Conservation (phyloP, 768 basidiomycete species). For the Tylopilus sp. region DNA sequence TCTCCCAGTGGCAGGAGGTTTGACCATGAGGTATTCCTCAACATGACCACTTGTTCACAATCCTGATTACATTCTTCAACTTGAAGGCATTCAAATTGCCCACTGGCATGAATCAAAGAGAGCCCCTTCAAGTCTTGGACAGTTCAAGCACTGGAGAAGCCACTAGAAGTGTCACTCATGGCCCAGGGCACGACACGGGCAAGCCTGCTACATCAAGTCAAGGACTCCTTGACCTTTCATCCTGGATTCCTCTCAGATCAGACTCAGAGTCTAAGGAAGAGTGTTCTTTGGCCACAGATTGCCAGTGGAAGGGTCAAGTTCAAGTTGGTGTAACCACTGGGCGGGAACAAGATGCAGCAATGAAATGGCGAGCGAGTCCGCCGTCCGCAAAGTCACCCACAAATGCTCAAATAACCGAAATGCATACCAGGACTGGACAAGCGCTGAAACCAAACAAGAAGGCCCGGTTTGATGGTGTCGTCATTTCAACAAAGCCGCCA, state of each 20-base stretch:
- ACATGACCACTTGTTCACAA: neutral
- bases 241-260: slow-evolving; percentile 20
- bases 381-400: neutral
- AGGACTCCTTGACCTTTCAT: slow-evolving; percentile 17
- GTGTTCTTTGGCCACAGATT: slow-evolving; percentile 2
- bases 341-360: neutral
- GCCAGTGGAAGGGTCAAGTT: no score
- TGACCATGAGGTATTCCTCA: slow-evolving; percentile 12
- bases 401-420: neutral
- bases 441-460: slow-evolving; percentile 4
- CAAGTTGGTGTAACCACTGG: no score
- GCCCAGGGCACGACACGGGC: neutral
- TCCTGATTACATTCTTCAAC: slow-evolving; percentile 8
- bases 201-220: neutral
- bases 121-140: slow-evolving; percentile 1
- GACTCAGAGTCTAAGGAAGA: neutral
- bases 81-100: slow-evolving; percentile 12
- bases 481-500: slow-evolving; percentile 16
- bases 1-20: neutral
- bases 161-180: neutral
- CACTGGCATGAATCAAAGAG: slow-evolving; percentile 1
- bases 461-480: slow-evolving; percentile 22
- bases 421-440: neutral
- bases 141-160: slow-evolving; percentile 1
- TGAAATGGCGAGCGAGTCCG: neutral